Evolutionary conservation across 1,284 basidiomycete species (phyloP).

Genomic region (Kwoniella shivajii): DNA sequence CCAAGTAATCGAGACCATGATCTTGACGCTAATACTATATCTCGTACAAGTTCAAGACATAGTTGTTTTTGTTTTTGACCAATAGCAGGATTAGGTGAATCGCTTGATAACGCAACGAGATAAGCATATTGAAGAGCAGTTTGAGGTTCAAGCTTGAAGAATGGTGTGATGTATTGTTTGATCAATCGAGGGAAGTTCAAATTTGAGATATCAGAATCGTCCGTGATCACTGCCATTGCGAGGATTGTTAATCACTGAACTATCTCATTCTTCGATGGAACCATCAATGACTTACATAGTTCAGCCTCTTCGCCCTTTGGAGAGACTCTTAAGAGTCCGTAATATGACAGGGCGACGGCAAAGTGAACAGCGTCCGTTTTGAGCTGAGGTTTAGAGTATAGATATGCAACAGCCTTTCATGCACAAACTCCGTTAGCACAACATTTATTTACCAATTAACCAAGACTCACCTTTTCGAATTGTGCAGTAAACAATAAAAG

Average conservation of each 20-base stretch:
- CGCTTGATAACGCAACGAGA: conserved; percentile 77
- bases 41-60: conserved; percentile 83
- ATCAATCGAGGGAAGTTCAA: conserved; percentile 84
- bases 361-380: conserved; percentile 95
- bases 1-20: conserved; percentile 84
- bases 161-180: conserved; percentile 89
- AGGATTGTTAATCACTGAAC: neutral
- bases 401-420: conserved; percentile 77
- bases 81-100: conserved; percentile 60
- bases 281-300: conserved; percentile 63
- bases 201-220: conserved; percentile 51
- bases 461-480: conserved; percentile 76
- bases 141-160: conserved; percentile 86
- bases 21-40: conserved; percentile 84
- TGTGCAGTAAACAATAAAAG: conserved; percentile 89
- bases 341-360: conserved; percentile 88
- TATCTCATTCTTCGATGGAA: neutral
- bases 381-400: conserved; percentile 85
- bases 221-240: conserved; percentile 61
- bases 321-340: conserved; percentile 85
- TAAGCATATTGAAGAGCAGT: conserved; percentile 96
- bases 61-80: conserved; percentile 81
- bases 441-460: too few relatives aligned
- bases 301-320: conserved; percentile 78
- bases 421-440: too few relatives aligned